Evolutionary conservation across 306 rosid genomes (phyloP).

Genomic region (Gastrolobium villosum): DNA sequence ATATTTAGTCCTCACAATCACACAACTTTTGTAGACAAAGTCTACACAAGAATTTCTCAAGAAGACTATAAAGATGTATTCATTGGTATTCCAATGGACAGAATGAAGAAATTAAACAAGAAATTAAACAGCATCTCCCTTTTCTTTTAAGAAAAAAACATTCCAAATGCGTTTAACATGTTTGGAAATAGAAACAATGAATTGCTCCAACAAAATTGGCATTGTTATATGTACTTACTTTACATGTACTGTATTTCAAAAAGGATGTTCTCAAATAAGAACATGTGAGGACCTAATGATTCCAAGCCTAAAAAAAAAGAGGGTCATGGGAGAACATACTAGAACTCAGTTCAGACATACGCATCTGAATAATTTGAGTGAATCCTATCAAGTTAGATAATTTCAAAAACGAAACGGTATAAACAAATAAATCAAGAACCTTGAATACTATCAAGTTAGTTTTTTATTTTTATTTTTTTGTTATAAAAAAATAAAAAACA

Average conservation of each 20-base stretch:
- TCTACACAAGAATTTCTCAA: no score
- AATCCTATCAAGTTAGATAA: conserved; percentile 8
- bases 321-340: conserved; percentile 51
- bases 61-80: background rate
- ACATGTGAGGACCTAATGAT: conserved; percentile 56
- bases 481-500: no score
- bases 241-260: conserved; percentile 51
- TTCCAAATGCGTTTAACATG: background rate
- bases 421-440: no score
- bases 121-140: conserved; percentile 8
- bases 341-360: conserved; percentile 59
- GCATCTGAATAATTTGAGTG: conserved; percentile 67
- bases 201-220: conserved; percentile 47
- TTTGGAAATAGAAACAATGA: conserved; percentile 38
- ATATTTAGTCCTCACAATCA: no score
- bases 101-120: conserved; percentile 23
- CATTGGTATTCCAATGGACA: conserved; percentile 5
- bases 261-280: conserved; percentile 48
- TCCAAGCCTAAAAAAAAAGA: conserved; percentile 52
- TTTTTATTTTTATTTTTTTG: no score
- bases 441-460: no score
- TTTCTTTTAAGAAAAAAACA: background rate
- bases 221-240: conserved; percentile 44
- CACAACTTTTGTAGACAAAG: no score
- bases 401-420: no score